Evolutionary conservation across 2,329 filamentous ascomycete species (phyloP).

Genomic region (Blastomyces emzantsi): DNA sequence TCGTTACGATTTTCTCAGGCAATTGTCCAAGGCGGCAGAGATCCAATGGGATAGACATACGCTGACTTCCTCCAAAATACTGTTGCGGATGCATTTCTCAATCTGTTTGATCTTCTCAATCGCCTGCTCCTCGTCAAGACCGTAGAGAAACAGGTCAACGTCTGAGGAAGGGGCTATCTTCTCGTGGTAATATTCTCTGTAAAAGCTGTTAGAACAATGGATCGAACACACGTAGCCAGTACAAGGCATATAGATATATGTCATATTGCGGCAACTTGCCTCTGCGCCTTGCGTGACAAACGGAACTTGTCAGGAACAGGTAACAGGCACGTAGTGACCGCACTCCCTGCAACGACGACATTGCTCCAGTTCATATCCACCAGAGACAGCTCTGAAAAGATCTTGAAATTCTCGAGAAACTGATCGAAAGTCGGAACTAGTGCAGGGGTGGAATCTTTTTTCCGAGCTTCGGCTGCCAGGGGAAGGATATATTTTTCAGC

Average conservation of each 20-base stretch:
- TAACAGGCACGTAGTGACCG: conserved; percentile 68
- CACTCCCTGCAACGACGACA: conserved; percentile 70
- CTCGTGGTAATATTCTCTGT: conserved; percentile 69
- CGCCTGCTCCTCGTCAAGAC: conserved; percentile 65
- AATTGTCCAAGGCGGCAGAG: not conserved
- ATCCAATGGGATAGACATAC: conserved; percentile 4
- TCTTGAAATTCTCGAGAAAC: conserved; percentile 68
- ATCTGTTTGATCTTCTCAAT: conserved; percentile 78
- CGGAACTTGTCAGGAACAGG: conserved; percentile 57
- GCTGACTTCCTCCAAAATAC: conserved; percentile 72
- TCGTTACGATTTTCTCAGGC: not conserved
- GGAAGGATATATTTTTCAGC: conserved; percentile 23
- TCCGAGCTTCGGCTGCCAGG: conserved; percentile 44
- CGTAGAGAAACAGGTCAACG: conserved; percentile 79
- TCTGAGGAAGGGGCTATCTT: conserved; percentile 74
- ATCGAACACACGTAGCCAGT: not conserved
- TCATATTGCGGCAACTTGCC: conserved; percentile 6
- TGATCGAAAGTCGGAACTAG: conserved; percentile 58
- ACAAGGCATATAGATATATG: not conserved
- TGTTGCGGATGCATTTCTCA: conserved; percentile 63
- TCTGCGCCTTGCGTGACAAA: conserved; percentile 13
- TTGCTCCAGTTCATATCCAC: conserved; percentile 73
- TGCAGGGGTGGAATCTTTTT: conserved; percentile 53
- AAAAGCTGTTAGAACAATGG: not conserved
- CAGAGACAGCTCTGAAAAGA: conserved; percentile 73